Evolutionary conservation across 23 red algal species (phyloP).

Genomic region (Porphyridium purpureum): DNA sequence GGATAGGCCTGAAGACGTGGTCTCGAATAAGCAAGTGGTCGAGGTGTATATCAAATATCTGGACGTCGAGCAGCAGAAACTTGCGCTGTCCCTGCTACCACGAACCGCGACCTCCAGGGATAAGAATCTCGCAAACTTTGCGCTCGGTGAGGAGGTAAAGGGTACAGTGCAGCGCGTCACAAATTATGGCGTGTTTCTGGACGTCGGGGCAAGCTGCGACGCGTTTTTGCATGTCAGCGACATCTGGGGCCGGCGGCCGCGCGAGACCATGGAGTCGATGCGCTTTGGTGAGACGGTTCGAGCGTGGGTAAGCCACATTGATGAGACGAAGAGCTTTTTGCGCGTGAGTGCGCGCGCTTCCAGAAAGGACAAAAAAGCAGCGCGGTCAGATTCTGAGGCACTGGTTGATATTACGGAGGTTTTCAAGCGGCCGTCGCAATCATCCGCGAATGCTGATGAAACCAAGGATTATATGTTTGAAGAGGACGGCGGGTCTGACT

Average conservation of each 20-base stretch:
- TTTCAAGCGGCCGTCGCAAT: too few species aligned
- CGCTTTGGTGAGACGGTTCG: slow-evolving; percentile 29
- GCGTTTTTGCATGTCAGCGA: slow-evolving; percentile 70
- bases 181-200: slow-evolving; percentile 80
- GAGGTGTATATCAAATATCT: slow-evolving; percentile 70
- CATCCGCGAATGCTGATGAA: too few species aligned
- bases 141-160: slow-evolving; percentile 14
- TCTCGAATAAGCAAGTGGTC: slow-evolving; percentile 34
- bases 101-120: not conserved
- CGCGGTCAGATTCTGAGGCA: too few species aligned
- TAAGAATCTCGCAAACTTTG: slow-evolving; percentile 10
- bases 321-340: too few species aligned
- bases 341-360: too few species aligned
- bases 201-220: slow-evolving; percentile 54
- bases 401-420: too few species aligned
- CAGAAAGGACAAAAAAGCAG: too few species aligned
- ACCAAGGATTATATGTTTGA: too few species aligned
- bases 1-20: slow-evolving; percentile 19
- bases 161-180: slow-evolving; percentile 51
- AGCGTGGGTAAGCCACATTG: too few species aligned
- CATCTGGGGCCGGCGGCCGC: slow-evolving; percentile 36
- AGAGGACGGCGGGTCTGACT: too few species aligned
- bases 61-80: slow-evolving; percentile 12
- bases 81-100: slow-evolving; percentile 33
- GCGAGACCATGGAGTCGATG: slow-evolving; percentile 52